These are phyloP conservation scores for Pinus tabuliformis DNA, from an alignment of 75 land plant species.

Conservation along the genomic window DNA sequence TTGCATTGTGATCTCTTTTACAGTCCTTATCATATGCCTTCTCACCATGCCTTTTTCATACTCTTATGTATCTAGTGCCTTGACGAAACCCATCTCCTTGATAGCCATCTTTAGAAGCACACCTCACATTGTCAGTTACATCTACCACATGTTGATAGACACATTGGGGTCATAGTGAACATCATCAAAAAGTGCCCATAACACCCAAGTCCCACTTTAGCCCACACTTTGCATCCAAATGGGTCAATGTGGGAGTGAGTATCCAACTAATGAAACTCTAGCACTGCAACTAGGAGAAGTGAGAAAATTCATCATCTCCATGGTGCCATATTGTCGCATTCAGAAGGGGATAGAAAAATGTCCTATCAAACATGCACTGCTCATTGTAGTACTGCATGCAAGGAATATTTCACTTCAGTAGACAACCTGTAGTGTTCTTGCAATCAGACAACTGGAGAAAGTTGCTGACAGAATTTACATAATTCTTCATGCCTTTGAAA, in stretches of 20 bases:
- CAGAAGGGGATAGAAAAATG: not conserved
- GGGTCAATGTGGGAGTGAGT: not conserved
- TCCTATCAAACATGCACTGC: not conserved
- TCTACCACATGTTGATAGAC: not conserved
- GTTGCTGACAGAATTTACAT: not conserved
- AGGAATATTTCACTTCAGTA: not conserved
- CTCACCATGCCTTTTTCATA: too few species aligned
- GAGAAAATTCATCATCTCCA: not conserved
- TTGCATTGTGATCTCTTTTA: too few species aligned
- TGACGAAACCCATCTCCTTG: conserved; percentile 46
- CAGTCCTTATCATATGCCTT: too few species aligned
- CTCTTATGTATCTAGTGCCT: conserved; percentile 41
- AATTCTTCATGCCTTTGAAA: not conserved
- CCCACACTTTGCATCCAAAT: not conserved
- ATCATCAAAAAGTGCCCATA: not conserved
- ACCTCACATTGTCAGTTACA: conserved; percentile 13
- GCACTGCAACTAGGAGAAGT: not conserved
- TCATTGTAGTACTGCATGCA: not conserved
- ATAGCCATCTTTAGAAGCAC: conserved; percentile 39
- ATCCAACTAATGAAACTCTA: not conserved
- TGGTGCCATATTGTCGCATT: not conserved
- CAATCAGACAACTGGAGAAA: conserved; percentile 2
- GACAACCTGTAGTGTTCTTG: not conserved
- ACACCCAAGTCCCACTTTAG: conserved; percentile 6
- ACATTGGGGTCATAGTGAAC: not conserved